These are phyloP conservation scores for Flaveria brownii DNA, from an alignment of 129 eudicot genomes.

Conservation along the genomic window DNA sequence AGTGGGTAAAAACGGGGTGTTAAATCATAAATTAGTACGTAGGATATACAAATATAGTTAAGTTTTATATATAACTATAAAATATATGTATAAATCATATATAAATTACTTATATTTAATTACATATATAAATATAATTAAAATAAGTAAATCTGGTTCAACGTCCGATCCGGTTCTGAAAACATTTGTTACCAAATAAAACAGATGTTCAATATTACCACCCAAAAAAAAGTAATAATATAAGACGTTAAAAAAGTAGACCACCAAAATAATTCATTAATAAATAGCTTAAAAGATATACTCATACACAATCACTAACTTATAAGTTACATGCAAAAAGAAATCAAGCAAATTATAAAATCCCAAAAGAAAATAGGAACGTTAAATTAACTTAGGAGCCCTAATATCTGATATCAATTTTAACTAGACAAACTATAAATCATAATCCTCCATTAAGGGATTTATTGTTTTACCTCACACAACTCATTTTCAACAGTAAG, in stretches of 20 bases:
- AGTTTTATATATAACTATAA: no score
- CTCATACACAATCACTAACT: neutral
- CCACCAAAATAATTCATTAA: neutral
- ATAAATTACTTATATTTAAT: no score
- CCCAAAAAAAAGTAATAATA: no score
- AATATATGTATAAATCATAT: no score
- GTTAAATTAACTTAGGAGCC: conserved; percentile 1
- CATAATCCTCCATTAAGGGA: neutral
- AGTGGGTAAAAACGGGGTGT: no score
- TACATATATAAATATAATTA: no score
- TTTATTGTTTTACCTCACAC: conserved; percentile 13
- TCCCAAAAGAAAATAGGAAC: neutral
- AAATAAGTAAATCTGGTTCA: no score
- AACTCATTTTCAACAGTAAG: conserved; percentile 22
- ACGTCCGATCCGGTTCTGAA: no score
- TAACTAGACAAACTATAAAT: neutral
- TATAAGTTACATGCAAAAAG: neutral
- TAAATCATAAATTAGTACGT: no score
- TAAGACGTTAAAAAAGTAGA: no score
- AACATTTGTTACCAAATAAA: neutral
- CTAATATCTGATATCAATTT: neutral
- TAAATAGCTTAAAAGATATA: neutral
- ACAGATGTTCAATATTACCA: neutral
- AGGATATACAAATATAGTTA: no score
- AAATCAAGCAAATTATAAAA: conserved; percentile 6